Evolutionary conservation across 2,329 filamentous ascomycete genomes (phyloP).

Genomic region (Esteya vermicola): DNA sequence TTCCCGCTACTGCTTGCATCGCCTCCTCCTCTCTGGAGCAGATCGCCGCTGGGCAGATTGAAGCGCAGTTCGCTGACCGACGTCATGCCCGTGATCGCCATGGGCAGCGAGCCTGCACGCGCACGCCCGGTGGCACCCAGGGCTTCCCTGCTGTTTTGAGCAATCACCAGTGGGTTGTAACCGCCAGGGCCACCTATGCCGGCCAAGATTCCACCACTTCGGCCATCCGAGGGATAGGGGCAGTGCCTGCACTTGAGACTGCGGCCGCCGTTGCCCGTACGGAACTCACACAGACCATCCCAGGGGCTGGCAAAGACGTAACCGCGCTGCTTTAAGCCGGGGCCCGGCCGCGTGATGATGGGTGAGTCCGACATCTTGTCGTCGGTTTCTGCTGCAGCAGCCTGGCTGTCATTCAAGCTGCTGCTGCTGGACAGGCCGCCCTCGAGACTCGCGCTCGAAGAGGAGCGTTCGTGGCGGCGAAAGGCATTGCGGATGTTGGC

Average conservation of each 20-base stretch:
- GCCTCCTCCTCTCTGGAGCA: constrained; percentile 18
- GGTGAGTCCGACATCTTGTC: not conserved
- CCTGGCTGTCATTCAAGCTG: not conserved
- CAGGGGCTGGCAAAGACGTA: constrained; percentile 78
- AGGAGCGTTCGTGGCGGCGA: constrained; percentile 12
- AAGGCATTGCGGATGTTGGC: constrained; percentile 31
- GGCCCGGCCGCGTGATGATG: constrained; percentile 26
- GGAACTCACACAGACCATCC: constrained; percentile 77
- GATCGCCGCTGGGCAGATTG: constrained; percentile 56
- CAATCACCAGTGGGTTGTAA: constrained; percentile 30
- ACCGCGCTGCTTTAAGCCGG: constrained; percentile 40
- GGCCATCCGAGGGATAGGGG: constrained; percentile 23
- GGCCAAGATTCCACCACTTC: constrained; percentile 4
- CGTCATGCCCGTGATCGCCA: constrained; percentile 22
- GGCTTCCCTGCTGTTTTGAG: constrained; percentile 16
- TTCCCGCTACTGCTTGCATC: not conserved
- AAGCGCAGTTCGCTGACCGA: constrained; percentile 75
- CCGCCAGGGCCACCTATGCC: constrained; percentile 15
- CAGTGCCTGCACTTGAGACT: constrained; percentile 61
- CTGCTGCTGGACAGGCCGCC: not conserved
- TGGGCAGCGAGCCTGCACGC: constrained; percentile 13
- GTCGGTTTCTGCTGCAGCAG: not conserved
- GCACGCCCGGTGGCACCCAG: constrained; percentile 9
- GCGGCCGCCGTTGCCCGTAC: constrained; percentile 61
- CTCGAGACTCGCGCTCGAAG: constrained; percentile 8